These are phyloP conservation scores for Scenedesmus sp. DNA, from an alignment of 163 green algal species.

Conservation along the genomic window DNA sequence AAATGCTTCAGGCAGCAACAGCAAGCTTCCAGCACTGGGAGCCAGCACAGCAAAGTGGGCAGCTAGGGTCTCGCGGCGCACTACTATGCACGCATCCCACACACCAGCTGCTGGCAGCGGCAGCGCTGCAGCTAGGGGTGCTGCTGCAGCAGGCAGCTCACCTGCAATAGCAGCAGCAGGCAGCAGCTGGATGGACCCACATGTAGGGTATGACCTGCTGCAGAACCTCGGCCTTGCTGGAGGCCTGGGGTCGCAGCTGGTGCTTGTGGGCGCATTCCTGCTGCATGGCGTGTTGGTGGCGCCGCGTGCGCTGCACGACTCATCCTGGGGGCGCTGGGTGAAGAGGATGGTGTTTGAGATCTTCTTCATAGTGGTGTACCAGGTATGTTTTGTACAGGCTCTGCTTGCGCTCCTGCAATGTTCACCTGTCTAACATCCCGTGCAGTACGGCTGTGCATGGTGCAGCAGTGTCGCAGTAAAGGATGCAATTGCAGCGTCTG, in stretches of 20 bases:
- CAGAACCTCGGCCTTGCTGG: conserved; percentile 28
- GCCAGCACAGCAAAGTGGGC: background rate
- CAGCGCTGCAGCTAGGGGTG: background rate
- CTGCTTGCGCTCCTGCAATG: too few relatives aligned
- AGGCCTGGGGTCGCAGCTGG: background rate
- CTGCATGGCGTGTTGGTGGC: background rate
- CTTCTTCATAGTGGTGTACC: background rate
- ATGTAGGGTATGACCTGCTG: conserved; percentile 11
- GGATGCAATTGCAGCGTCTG: too few relatives aligned
- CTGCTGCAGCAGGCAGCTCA: background rate
- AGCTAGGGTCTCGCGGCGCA: background rate
- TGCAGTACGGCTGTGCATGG: too few relatives aligned
- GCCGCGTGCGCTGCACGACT: conserved; percentile 2
- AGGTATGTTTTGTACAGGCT: background rate
- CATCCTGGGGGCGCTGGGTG: background rate
- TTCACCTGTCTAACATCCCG: too few relatives aligned
- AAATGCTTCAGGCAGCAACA: background rate
- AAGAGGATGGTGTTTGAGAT: background rate
- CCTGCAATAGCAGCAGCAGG: background rate
- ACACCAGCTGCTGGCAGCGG: background rate
- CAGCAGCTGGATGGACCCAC: conserved; percentile 2
- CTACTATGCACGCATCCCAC: background rate
- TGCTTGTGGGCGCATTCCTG: background rate
- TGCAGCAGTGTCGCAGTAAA: too few relatives aligned
- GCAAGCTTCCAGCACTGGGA: background rate